Conservation (phyloP, 768 basidiomycete genomes). For the Tylopilus cervinicoccineus region DNA sequence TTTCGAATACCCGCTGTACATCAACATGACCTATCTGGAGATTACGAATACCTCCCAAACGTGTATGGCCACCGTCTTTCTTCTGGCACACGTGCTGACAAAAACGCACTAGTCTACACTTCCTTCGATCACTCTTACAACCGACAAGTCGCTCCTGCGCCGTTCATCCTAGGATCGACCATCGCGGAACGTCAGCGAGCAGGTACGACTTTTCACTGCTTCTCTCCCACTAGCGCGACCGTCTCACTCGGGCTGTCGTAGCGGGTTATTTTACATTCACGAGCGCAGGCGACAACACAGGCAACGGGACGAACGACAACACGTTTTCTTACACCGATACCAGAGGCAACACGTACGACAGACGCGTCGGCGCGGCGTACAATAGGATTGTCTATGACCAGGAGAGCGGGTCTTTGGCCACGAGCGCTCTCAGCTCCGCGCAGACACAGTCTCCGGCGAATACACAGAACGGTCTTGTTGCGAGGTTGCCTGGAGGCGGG, state of each 20-base stretch:
- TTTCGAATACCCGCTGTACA: conserved; percentile 49
- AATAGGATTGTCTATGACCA: conserved; percentile 59
- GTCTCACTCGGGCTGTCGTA: conserved; percentile 17
- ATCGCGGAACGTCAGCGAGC: conserved; percentile 59
- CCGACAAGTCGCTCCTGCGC: conserved; percentile 52
- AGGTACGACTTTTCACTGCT: conserved; percentile 33
- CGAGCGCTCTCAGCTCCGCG: conserved; percentile 7
- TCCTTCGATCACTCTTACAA: conserved; percentile 68
- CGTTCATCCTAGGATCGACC: conserved; percentile 54
- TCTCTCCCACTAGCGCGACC: background rate
- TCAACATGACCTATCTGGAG: conserved; percentile 35
- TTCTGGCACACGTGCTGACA: background rate
- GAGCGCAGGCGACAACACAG: conserved; percentile 48
- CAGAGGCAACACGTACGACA: conserved; percentile 57
- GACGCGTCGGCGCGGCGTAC: conserved; percentile 56
- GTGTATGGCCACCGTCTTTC: conserved; percentile 8
- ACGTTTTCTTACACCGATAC: conserved; percentile 57
- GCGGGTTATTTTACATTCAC: conserved; percentile 49
- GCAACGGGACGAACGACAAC: conserved; percentile 71
- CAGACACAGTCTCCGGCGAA: background rate
- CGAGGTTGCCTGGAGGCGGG: conserved; percentile 36
- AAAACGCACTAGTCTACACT: conserved; percentile 38
- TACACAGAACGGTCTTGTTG: conserved; percentile 8
- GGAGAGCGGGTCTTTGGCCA: conserved; percentile 48
- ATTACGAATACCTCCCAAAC: conserved; percentile 25